Evolutionary conservation across 2,329 filamentous ascomycete species (phyloP), one percentile per base, ranked within the genome.

Genomic region (Ceratocystis ficicola): DNA sequence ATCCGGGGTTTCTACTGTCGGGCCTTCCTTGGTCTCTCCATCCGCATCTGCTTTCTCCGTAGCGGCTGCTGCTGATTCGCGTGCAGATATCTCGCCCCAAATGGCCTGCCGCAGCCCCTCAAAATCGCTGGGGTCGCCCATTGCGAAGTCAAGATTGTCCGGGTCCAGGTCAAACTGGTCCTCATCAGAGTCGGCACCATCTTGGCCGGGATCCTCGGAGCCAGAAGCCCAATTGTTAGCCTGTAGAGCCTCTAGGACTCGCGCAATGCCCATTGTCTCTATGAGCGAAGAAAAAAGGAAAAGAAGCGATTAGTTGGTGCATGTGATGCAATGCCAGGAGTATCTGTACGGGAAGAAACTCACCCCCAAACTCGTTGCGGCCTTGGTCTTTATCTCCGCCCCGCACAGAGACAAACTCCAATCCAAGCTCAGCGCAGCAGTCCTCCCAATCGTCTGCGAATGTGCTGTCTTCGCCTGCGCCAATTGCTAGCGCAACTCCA

Each of bases 351-450:
- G 28, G n/a, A 41, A 46, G 17, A 63, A 62, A 74, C 78, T 64
- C 52, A 84, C 83, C 83, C 67, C 84, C 82, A 73, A 80, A 85
- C 71, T 85, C 81, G 70, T 86, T 85, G 67, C 76, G 75, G 3
- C 70, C 72, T 8, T 74, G 73, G 57, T 76, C 75, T 8, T 73
- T 72, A 41, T 74, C 71, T 44, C 73, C 73, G 15, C 72, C 75
- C 59, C 77, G 74, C 61, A 80, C 76, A 70, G 84, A 81, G 48
- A 88, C 81, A 75, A 84, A 87, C 76, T 88, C 86, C 69, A 87
- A 74, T 1, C 83, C 82, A 44, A 73, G 77, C 66, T 81, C 81
- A 3, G 78, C 78, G 70, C 82, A 85, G 25, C 79, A 70, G 65
- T 84, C 83, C 69, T 87, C 85, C 84, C 83, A 86, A 68, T 81